Evolutionary conservation across 2,329 filamentous ascomycete genomes (phyloP).

Genomic region (Colletotrichum truncatum): DNA sequence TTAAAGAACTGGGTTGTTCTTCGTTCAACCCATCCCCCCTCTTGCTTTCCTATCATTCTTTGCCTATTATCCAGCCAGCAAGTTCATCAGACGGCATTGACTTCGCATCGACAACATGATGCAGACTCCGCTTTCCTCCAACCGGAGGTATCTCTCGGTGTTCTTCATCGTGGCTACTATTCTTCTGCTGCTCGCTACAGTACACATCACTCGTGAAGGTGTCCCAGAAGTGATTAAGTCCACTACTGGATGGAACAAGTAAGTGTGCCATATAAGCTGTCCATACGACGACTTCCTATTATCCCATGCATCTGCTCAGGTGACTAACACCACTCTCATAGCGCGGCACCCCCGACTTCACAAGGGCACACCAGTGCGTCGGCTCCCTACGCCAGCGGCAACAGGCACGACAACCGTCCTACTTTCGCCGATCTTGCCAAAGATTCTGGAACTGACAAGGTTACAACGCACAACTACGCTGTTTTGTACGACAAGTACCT

Average conservation of each 20-base stretch:
- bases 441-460: conserved; percentile 49
- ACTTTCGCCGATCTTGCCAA: conserved; percentile 44
- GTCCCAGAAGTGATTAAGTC: background rate
- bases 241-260: conserved; percentile 19
- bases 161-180: background rate
- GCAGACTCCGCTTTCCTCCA: background rate
- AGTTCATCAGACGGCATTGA: background rate
- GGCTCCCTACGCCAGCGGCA: background rate
- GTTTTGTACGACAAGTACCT: conserved; percentile 52
- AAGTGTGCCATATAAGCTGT: background rate
- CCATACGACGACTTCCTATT: background rate
- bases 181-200: background rate
- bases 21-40: background rate
- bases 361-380: background rate
- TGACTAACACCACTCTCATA: background rate
- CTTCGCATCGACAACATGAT: background rate
- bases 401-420: conserved; percentile 8
- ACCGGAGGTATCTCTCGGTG: conserved; percentile 11
- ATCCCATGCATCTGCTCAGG: too few relatives aligned
- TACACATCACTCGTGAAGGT: background rate
- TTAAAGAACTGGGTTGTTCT: background rate
- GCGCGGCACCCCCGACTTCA: background rate
- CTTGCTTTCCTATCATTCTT: background rate
- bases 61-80: background rate
- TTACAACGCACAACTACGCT: conserved; percentile 48